Percentiles rank a stretch among this genome's conserved stretches.
Conservation (phyloP, 2,329 filamentous ascomycete genomes). For the Curvularia sp. region DNA sequence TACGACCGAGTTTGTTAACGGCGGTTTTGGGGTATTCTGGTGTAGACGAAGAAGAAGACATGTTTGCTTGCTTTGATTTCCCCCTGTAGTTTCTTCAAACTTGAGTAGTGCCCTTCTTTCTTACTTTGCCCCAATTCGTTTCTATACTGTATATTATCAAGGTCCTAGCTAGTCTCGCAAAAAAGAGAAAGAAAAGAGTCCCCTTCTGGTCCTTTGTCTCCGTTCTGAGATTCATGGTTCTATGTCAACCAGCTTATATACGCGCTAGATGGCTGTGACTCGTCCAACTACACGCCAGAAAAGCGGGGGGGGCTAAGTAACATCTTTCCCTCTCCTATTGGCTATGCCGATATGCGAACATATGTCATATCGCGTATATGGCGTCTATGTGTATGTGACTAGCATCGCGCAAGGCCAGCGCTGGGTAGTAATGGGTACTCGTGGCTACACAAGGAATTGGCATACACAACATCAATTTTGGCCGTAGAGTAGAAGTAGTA, state of each 20-base stretch:
- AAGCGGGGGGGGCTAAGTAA: conserved; percentile 8
- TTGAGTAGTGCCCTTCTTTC: too few relatives aligned
- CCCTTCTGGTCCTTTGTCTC: not conserved
- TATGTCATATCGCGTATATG: conserved; percentile 1
- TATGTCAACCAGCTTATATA: not conserved
- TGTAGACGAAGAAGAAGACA: conserved; percentile 15
- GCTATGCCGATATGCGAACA: not conserved
- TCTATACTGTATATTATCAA: not conserved
- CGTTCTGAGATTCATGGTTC: not conserved
- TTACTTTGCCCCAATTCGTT: not conserved
- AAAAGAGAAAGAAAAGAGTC: not conserved
- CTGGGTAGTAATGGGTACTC: not conserved
- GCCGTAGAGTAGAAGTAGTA: not conserved
- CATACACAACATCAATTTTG: not conserved
- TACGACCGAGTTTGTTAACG: conserved; percentile 39
- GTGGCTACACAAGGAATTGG: not conserved
- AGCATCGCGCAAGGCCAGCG: not conserved
- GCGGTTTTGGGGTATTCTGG: conserved; percentile 36
- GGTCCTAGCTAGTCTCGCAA: not conserved
- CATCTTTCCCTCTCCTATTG: not conserved
- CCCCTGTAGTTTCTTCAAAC: not conserved
- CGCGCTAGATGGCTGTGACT: not conserved
- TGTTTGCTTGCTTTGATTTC: not conserved
- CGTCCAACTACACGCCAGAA: conserved; percentile 2
- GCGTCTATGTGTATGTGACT: conserved; percentile 4